Base-by-base conservation (phyloP, 2,329 filamentous ascomycete genomes). In the Aspergillus pseudonomiae region DNA sequence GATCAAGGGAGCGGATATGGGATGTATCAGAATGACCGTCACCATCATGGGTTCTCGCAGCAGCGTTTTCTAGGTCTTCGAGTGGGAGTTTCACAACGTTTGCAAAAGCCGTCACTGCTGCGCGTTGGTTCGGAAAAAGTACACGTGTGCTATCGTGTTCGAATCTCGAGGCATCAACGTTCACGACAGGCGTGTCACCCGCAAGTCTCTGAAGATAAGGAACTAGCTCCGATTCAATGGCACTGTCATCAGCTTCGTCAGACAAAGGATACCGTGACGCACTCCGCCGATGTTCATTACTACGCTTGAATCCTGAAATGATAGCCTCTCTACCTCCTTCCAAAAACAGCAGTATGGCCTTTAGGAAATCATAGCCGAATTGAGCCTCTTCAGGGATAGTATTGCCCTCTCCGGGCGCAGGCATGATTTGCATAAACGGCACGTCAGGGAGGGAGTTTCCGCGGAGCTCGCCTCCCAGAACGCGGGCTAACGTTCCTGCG, bases 311-410 rank as follows among this genome's bases (percentile, higher is more conserved):
- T 0, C 84, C 86, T 63, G 84, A 79, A 2, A 89, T 73, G 11
- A 89, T 73, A 32, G 81, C 81, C 10, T 82, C 78, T 16, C 85
- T 77, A 11, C 88, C 88, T 39, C 85, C 86, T 60, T 87, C 85
- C 2, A 89, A 75, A 85, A 87, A 90, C 1, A 89, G 78, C 2
- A 88, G 70, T 50, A 89, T 87, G 1, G 87, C 86, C 71, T 86
- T 88, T 30, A 89, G 68, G 67, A 90, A 89, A 67, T 89, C 87
- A 68, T 88, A 89, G n/a, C 81, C 81, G 70, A 89, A 89, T 16
- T 83, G 82, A 52, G 86, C 81, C 24, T 80, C 76, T 9, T 68
- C 67, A 14, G 79, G 70, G 24, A 80, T 70, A 39, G 71, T 59
- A 61, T 73, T 70, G 67, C 82, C 73, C 71, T 85, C 79, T 26